Evolutionary conservation across 495 filamentous ascomycete species (phyloP).

Genomic region (Xylaria intraflava): DNA sequence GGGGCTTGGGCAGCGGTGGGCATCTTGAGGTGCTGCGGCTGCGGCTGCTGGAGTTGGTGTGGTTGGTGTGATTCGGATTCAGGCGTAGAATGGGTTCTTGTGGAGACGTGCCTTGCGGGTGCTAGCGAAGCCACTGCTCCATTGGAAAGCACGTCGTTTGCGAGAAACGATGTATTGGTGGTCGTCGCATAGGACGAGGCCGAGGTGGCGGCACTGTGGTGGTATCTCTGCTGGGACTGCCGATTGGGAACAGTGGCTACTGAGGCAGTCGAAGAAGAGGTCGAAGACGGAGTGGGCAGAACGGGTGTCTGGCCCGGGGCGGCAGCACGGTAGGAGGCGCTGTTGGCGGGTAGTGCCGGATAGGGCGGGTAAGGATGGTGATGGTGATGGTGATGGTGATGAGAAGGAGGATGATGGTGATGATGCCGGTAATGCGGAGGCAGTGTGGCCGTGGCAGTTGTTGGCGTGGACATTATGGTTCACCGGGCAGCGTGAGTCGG

Average conservation of each 20-base stretch:
- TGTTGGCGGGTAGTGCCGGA: conserved; percentile 27
- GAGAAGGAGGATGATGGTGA: conserved; percentile 60
- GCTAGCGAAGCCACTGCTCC: conserved; percentile 32
- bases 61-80: conserved; percentile 17
- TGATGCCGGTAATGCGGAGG: conserved; percentile 46
- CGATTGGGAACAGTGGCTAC: conserved; percentile 36
- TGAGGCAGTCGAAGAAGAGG: conserved; percentile 44
- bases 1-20: conserved; percentile 23
- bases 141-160: conserved; percentile 26
- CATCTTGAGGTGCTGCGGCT: conserved; percentile 28
- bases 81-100: conserved; percentile 26
- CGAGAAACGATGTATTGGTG: conserved; percentile 16
- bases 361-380: conserved; percentile 58
- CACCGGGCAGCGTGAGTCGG: not conserved
- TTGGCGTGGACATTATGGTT: conserved; percentile 72
- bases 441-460: conserved; percentile 70
- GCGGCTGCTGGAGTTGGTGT: not conserved
- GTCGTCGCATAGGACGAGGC: conserved; percentile 25
- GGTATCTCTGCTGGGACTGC: conserved; percentile 14
- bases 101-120: conserved; percentile 23
- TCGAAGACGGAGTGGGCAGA: conserved; percentile 42
- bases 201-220: conserved; percentile 8
- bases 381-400: conserved; percentile 59
- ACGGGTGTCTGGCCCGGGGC: conserved; percentile 37
- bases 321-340: conserved; percentile 45